Base-by-base conservation (phyloP, 1,284 basidiomycete species). In the Xerocomus nothofagi region DNA sequence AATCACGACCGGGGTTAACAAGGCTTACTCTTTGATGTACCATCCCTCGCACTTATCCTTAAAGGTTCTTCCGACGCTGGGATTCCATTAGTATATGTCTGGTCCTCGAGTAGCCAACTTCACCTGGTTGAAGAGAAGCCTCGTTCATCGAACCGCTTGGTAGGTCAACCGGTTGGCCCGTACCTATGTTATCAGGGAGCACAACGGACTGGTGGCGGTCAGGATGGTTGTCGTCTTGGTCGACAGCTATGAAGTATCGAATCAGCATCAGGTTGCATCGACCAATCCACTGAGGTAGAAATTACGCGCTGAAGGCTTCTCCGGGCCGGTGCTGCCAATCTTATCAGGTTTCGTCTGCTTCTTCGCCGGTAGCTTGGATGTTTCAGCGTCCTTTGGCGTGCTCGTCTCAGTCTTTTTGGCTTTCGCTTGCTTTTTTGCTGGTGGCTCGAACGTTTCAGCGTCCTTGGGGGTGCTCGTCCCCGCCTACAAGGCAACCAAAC, bases 291-390 rank as follows among this genome's bases (percentile, higher is more conserved):
- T 7, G 11, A 39, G 7, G 14, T 11, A 4, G 9, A 30, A 50
- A 61, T 45, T 34, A 67, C 62, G 2, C 9, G 47, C 31, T 39
- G 54, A 50, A 37, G 46, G 27, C 37, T 42, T 48, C 26, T 53
- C 46, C 15, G 29, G 2, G 14, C 3, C 27, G 31, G 38, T 12
- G 11, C n/a, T 27, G 4, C 30, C 59, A 39, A 50, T 50, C 20
- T 47, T 55, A 39, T 51, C 54, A 37, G 1, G 29, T 42, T 26
- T 53, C 41, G 2, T 49, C 32, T 6, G 34, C 37, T 33, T 54
- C 33, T 50, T 57, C n/a, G 8, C 27, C 15, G 27, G 24, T 12
- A 24, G 15, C 24, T 47, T 39, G 12, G 51, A 38, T 17, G 44
- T 24, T 17, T 32, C 54, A 29, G 8, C 10, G 5, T 31, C 41